These are phyloP conservation scores for Hypoxylon lenormandii DNA, from an alignment of 495 filamentous ascomycete genomes.

Conservation along the genomic window DNA sequence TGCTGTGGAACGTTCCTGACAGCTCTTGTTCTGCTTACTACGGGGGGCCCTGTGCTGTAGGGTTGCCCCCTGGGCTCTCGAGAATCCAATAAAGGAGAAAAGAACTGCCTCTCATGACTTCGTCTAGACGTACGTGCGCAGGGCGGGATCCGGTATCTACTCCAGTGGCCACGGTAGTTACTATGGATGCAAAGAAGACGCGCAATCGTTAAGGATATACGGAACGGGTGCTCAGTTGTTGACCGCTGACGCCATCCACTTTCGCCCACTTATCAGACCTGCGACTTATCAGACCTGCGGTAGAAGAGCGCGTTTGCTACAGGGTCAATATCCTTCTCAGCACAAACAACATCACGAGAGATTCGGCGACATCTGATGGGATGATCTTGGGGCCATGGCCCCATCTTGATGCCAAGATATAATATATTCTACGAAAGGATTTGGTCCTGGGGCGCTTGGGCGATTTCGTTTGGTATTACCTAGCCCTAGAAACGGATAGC, in stretches of 20 bases:
- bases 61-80: slow-evolving; percentile 9
- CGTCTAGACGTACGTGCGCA: slow-evolving; percentile 26
- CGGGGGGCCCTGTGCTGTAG: neutral
- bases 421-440: slow-evolving; percentile 28
- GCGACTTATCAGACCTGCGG: too few species aligned
- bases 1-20: slow-evolving; percentile 38
- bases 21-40: slow-evolving; percentile 36
- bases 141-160: slow-evolving; percentile 4
- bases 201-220: slow-evolving; percentile 25
- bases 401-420: slow-evolving; percentile 39
- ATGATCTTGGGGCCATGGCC: slow-evolving; percentile 14
- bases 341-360: slow-evolving; percentile 18
- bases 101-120: slow-evolving; percentile 27
- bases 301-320: slow-evolving; percentile 10
- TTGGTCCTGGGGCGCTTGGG: slow-evolving; percentile 12
- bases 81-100: slow-evolving; percentile 25
- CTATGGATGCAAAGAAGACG: slow-evolving; percentile 20
- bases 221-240: neutral
- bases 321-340: slow-evolving; percentile 12
- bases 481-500: slow-evolving; percentile 33
- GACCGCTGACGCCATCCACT: neutral
- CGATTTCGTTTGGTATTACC: neutral
- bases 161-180: slow-evolving; percentile 11
- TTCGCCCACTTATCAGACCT: too few species aligned
- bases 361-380: slow-evolving; percentile 22